These are phyloP conservation scores for Brassica cretica DNA, from an alignment of 345 rosid genomes.

Conservation along the genomic window DNA sequence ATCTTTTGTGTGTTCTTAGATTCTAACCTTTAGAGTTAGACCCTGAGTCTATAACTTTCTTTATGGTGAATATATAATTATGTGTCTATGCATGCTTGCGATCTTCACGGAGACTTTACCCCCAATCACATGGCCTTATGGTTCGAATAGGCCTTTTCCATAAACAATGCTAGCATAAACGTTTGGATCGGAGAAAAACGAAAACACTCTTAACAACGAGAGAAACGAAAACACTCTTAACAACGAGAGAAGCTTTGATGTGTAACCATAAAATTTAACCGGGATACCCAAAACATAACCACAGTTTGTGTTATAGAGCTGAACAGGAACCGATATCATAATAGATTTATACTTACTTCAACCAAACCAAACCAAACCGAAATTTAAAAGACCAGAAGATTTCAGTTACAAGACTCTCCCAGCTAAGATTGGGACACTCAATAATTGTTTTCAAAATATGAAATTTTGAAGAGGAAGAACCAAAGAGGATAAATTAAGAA, in stretches of 20 bases:
- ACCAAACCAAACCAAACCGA: too few relatives aligned
- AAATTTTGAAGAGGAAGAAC: background rate
- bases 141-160: background rate
- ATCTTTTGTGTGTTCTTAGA: slow-evolving; percentile 30
- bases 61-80: slow-evolving; percentile 7
- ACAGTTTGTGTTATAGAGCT: too few relatives aligned
- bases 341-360: too few relatives aligned
- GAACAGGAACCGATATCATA: too few relatives aligned
- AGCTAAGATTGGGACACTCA: slow-evolving; percentile 7
- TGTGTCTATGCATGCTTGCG: slow-evolving; percentile 28
- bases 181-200: background rate
- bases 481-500: background rate
- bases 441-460: background rate
- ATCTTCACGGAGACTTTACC: background rate
- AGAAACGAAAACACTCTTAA: background rate
- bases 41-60: background rate
- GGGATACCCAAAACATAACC: background rate
- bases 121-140: slow-evolving; percentile 23
- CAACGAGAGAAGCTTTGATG: too few relatives aligned
- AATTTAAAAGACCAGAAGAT: background rate
- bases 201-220: background rate
- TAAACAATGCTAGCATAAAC: too few relatives aligned
- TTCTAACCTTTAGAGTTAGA: slow-evolving; percentile 10
- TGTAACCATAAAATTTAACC: background rate
- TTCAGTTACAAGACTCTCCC: background rate